Percentiles rank a stretch among this genome's conserved stretches.
Conservation (phyloP, 2,329 filamentous ascomycete genomes). For the Colletotrichum plurivorum region DNA sequence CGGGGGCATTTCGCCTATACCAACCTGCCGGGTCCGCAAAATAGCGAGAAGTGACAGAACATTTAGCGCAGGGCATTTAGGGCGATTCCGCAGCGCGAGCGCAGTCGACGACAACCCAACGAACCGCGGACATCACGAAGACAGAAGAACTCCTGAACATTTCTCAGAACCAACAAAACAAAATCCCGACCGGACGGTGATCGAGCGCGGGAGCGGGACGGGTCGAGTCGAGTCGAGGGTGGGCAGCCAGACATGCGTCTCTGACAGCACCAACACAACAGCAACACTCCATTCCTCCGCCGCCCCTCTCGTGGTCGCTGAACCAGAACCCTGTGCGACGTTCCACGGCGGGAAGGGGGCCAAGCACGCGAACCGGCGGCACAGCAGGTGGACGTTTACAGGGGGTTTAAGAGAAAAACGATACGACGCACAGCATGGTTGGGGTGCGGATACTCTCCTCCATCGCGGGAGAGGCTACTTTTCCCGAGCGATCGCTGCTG, state of each 20-base stretch:
- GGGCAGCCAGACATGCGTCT: slow-evolving; percentile 8
- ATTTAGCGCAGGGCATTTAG: no score
- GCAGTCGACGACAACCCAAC: not conserved
- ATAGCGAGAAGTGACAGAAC: slow-evolving; percentile 24
- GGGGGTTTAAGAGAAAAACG: not conserved
- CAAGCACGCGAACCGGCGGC: slow-evolving; percentile 12
- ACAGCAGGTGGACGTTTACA: not conserved
- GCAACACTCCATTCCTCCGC: not conserved
- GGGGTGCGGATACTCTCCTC: not conserved
- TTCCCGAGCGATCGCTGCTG: not conserved
- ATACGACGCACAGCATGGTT: slow-evolving; percentile 2
- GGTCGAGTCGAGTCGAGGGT: slow-evolving; percentile 5
- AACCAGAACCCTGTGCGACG: slow-evolving; percentile 16
- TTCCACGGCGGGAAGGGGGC: slow-evolving; percentile 1
- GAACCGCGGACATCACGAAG: not conserved
- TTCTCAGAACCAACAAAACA: not conserved
- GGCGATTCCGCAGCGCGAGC: not conserved
- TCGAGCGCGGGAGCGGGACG: slow-evolving; percentile 4
- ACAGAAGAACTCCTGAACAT: not conserved
- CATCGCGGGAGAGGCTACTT: not conserved
- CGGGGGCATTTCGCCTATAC: slow-evolving; percentile 15
- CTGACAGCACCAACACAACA: slow-evolving; percentile 22
- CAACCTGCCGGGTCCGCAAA: slow-evolving; percentile 27
- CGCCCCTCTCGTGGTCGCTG: not conserved
- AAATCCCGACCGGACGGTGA: not conserved